Evolutionary conservation across 2,329 filamentous ascomycete species (phyloP), one percentile per base, ranked within the genome.

Genomic region (Arthrobotrys iridis): DNA sequence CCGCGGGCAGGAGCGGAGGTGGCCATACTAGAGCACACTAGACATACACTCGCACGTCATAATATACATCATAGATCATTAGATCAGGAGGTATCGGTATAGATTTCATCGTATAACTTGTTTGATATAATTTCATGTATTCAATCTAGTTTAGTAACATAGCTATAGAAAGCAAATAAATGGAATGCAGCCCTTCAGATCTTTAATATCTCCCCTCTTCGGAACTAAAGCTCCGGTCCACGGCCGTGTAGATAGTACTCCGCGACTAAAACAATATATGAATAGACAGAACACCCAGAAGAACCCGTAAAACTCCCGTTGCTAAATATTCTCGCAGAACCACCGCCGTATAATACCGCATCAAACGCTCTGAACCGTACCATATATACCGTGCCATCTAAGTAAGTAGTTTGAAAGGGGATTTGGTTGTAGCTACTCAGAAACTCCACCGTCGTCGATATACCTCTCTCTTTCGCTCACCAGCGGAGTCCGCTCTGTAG

Each of bases 401-500:
- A 20, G 11, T 18, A 7, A 58, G 43, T 40, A 40, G 18, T 7
- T n/a, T n/a, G n/a, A n/a, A 20, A 37, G 10, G 15, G 11, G 7
- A 13, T n/a, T n/a, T n/a, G n/a, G n/a, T n/a, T n/a, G 11, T 8
- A 24, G 43, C 40, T 75, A 75, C 45, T 75, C 71, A 1, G 71
- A 75, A 52, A 75, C 62, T 48, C 58, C 71, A 3, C 46, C 71
- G 28, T 55, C 30, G 8, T 75, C 57, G 11, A 50, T 11, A 63
- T 68, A 58, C 41, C 71, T 58, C 28, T 24, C 26, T 24, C 45
- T 57, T 10, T 50, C 63, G 7, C 64, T 60, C 8, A 71, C 45
- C 41, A 76, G 30, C 15, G 72, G 65, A 35, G 64, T 65, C 50
- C 72, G 30, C 28, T 76, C 72, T 18, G 60, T 41, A 7, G 37